phyloP scores from a whole-genome alignment of 441 rosid species.

The Populus hybrid region DNA sequence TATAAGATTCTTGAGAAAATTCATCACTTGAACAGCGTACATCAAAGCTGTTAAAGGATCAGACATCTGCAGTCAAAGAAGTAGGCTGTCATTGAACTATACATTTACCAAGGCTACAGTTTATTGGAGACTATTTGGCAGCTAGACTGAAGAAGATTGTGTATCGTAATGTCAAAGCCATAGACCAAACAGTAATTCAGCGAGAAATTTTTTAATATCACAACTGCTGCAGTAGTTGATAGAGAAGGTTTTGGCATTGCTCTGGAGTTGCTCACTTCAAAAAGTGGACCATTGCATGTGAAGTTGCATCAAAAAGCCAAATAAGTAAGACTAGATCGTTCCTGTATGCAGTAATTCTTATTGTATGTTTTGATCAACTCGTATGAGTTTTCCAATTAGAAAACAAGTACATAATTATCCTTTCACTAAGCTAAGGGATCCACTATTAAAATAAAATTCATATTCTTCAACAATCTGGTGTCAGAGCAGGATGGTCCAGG shows the following conservation, averaged over 20 bases:
- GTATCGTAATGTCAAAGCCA: background rate
- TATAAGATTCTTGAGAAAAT: slow-evolving; percentile 69
- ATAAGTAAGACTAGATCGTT: background rate
- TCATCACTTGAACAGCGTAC: slow-evolving; percentile 92
- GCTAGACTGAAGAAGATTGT: background rate
- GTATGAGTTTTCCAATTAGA: background rate
- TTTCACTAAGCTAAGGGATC: background rate
- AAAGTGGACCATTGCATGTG: background rate
- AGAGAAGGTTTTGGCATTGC: background rate
- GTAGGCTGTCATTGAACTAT: background rate
- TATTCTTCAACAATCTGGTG: background rate
- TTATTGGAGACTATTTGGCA: background rate
- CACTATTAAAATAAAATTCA: background rate
- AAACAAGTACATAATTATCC: background rate
- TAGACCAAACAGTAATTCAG: background rate
- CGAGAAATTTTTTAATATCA: background rate
- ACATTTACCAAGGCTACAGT: slow-evolving; percentile 26
- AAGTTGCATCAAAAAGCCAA: background rate
- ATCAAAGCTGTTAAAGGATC: slow-evolving; percentile 82
- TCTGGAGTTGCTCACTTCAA: background rate
- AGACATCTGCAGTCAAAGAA: slow-evolving; percentile 57
- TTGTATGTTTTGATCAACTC: background rate
- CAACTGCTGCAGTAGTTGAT: background rate
- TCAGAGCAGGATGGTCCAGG: background rate
- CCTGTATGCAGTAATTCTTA: background rate